Percentiles rank a stretch among this genome's conserved stretches.
Evolutionary conservation across 1,139 yeast genomes (phyloP).

Genomic region (Debaryomyces fabryi): DNA sequence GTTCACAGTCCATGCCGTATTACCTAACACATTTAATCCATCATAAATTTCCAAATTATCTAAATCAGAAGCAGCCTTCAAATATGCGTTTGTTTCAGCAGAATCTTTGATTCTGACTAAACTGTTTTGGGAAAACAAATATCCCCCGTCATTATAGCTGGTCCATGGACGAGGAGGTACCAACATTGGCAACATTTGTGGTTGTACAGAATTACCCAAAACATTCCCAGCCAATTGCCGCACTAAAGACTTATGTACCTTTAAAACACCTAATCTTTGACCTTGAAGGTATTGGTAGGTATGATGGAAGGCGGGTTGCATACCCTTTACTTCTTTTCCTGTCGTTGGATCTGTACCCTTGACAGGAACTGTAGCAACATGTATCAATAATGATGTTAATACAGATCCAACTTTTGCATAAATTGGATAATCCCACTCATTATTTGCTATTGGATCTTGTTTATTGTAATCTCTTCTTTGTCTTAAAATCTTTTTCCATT

Average conservation of each 20-base stretch:
- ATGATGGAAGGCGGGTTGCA: constrained; percentile 91
- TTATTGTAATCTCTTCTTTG: constrained; percentile 21
- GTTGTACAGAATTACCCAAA: constrained; percentile 70
- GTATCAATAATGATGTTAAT: constrained; percentile 70
- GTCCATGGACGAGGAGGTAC: constrained; percentile 89
- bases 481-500: constrained; percentile 48
- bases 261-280: constrained; percentile 77
- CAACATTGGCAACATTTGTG: constrained; percentile 92
- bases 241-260: constrained; percentile 70
- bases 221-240: constrained; percentile 69
- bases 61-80: constrained; percentile 78
- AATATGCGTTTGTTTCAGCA: constrained; percentile 87
- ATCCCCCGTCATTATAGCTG: constrained; percentile 81
- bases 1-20: constrained; percentile 93
- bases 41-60: constrained; percentile 67
- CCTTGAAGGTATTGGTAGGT: constrained; percentile 82
- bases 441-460: constrained; percentile 16
- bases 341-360: constrained; percentile 79
- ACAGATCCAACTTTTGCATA: constrained; percentile 85
- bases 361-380: constrained; percentile 81
- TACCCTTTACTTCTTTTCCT: constrained; percentile 62
- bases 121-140: constrained; percentile 60
- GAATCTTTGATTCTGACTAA: constrained; percentile 81
- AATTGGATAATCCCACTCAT: constrained; percentile 53
- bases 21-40: constrained; percentile 87